Base-by-base conservation (phyloP, 768 basidiomycete species). In the Lentinula aciculospora region DNA sequence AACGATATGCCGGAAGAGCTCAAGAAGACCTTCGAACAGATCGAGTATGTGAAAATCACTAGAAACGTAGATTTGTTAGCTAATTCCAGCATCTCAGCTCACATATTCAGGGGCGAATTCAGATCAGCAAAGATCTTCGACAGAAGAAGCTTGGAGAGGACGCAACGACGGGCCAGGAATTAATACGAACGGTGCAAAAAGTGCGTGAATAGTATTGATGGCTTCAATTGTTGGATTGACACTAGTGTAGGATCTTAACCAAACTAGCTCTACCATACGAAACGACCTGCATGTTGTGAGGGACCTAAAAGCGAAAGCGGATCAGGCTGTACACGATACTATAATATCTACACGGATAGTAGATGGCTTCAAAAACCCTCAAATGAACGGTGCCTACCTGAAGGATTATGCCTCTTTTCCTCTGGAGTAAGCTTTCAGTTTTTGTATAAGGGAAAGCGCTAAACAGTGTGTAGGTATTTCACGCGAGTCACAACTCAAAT, bases 351-450 rank as follows among this genome's bases (percentile, higher is more conserved):
- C 83, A 7, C 82, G 83, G 28, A 86, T 92, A 56, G 76, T 94
- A 48, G 90, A 92, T 62, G 90, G 85, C 6, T 89, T 88, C 72
- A 81, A 78, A 60, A 87, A 86, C 64, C 86, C 87, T 2, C 88
- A 91, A 57, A 82, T 84, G 63, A 80, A 84, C 58, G 83, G 81
- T 21, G 77, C 77, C 23, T 84, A 88, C 69, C 72, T 92, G 51
- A 91, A 89, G 66, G 87, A 87, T 50, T 83, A 91, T 59, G 87
- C 91, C 2, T 77, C 75, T n/a, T 94, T 92, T 70, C 91, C 91
- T 23, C 72, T 90, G 9, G 91, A 92, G 88, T 92, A 62, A 47
- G 85, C 75, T 62, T 36, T 19, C 4, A 19, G 39, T 44, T 34
- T 12, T 57, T 17, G 50, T 32, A 5, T 23, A 29, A 50, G 2